Conservation (phyloP, 2,329 filamentous ascomycete species). For the Arthrobotrys conoides region DNA sequence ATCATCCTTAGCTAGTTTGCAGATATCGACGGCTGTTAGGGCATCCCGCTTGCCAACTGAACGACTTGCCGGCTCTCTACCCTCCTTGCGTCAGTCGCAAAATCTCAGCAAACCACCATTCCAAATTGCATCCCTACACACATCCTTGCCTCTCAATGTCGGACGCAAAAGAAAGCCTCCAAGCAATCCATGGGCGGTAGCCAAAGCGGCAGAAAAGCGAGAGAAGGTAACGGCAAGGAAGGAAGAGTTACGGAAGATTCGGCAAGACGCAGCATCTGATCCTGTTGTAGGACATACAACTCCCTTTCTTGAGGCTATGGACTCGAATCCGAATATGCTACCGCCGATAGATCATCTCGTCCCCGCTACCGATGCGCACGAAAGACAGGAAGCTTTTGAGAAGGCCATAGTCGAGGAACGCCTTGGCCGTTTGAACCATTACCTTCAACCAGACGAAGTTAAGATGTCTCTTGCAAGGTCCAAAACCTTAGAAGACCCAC, state of each 20-base stretch:
- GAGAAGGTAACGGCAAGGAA: conserved; percentile 73
- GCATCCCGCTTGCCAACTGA: conserved; percentile 6
- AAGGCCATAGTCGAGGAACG: conserved; percentile 65
- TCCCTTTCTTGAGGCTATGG: conserved; percentile 86
- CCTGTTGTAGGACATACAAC: conserved; percentile 84
- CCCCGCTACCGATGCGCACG: conserved; percentile 58
- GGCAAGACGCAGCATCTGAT: conserved; percentile 78
- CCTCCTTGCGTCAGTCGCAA: background rate
- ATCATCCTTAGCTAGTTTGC: conserved; percentile 29
- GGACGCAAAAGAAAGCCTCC: conserved; percentile 37
- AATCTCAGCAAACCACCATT: background rate
- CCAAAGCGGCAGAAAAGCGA: conserved; percentile 52
- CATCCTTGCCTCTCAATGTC: conserved; percentile 36
- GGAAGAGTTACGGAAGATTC: conserved; percentile 76
- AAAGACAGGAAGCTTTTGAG: conserved; percentile 49
- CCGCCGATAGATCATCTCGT: conserved; percentile 64
- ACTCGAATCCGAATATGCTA: conserved; percentile 70
- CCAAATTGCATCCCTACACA: conserved; percentile 28
- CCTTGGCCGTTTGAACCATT: conserved; percentile 80
- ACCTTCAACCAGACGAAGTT: conserved; percentile 74
- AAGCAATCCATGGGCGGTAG: conserved; percentile 50
- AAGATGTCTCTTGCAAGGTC: conserved; percentile 65
- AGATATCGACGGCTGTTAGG: conserved; percentile 24
- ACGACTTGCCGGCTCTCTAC: conserved; percentile 1
- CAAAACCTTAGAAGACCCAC: conserved; percentile 41